phyloP scores from a whole-genome alignment of 805 yeast species.

The Schizosaccharomyces japonicus region DNA sequence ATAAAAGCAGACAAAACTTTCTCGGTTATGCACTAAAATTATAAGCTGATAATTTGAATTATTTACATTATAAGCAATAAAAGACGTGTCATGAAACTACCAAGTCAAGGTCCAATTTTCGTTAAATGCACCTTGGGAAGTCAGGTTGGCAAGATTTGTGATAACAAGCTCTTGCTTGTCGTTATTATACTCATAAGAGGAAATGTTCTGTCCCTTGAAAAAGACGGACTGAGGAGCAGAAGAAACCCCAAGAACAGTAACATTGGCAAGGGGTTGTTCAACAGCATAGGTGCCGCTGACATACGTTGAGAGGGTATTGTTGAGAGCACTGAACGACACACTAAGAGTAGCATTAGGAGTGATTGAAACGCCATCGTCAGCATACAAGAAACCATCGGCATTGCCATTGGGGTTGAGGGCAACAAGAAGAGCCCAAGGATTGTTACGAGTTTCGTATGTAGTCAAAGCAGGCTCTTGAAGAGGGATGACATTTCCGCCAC shows the following conservation, averaged over 20 bases:
- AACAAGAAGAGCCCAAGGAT: slow-evolving; percentile 44
- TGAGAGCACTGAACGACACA: neutral
- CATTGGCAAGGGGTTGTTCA: neutral
- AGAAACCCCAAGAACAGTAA: slow-evolving; percentile 6
- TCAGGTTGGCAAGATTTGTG: neutral
- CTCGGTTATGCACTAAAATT: neutral
- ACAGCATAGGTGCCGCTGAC: neutral
- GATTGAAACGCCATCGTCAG: slow-evolving; percentile 51
- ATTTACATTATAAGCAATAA: neutral
- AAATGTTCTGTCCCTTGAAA: neutral
- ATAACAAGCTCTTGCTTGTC: neutral
- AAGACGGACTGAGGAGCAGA: slow-evolving; percentile 2
- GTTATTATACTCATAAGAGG: neutral
- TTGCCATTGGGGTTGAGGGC: slow-evolving; percentile 24
- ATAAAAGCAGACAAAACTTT: neutral
- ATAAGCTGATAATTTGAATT: neutral
- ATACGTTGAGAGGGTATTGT: neutral
- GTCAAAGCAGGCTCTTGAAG: slow-evolving; percentile 26
- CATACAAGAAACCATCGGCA: slow-evolving; percentile 31
- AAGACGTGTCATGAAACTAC: neutral
- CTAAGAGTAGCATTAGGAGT: neutral
- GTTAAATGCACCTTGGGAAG: neutral
- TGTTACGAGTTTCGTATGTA: slow-evolving; percentile 44
- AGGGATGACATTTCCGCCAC: slow-evolving; percentile 41
- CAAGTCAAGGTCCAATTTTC: slow-evolving; percentile 1